phyloP scores from a whole-genome alignment of 208 protist species.

The Balamuthia mandrillaris region DNA sequence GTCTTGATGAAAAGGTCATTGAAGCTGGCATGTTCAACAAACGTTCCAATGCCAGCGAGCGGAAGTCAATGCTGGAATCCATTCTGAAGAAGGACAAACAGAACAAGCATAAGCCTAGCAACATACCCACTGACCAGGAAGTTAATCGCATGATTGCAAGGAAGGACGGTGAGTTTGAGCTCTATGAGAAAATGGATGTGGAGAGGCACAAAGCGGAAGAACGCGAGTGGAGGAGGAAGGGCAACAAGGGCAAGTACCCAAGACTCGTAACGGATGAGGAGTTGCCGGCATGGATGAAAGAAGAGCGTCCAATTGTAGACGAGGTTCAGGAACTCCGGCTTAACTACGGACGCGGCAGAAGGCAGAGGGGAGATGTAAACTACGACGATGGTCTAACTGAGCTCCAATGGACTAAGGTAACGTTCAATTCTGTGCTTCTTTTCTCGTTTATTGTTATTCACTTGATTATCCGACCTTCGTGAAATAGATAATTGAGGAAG shows the following conservation, averaged over 20 bases:
- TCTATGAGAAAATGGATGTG: slow-evolving; percentile 68
- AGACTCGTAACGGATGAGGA: slow-evolving; percentile 44
- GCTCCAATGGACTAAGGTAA: slow-evolving; percentile 4
- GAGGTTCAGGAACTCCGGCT: not conserved
- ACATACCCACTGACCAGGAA: slow-evolving; percentile 42
- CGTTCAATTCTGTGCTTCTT: not conserved
- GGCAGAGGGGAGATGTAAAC: slow-evolving; percentile 29
- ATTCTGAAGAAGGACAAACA: slow-evolving; percentile 33
- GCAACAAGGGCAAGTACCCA: not conserved
- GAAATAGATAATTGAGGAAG: not conserved
- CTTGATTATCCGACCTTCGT: too few species aligned
- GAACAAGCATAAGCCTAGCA: slow-evolving; percentile 44
- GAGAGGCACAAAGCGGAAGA: not conserved
- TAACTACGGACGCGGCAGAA: slow-evolving; percentile 37
- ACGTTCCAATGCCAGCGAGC: slow-evolving; percentile 47
- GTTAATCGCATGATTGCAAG: slow-evolving; percentile 70
- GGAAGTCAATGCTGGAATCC: slow-evolving; percentile 46
- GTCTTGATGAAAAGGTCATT: slow-evolving; percentile 73
- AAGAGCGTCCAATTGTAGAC: not conserved
- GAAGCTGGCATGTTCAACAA: slow-evolving; percentile 73
- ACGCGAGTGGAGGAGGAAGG: not conserved
- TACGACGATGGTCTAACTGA: slow-evolving; percentile 55
- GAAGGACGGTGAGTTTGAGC: slow-evolving; percentile 61
- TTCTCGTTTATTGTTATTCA: not conserved
- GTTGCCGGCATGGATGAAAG: slow-evolving; percentile 41